phyloP scores from a whole-genome alignment of 768 basidiomycete species.

The Termitomyces heimii region DNA sequence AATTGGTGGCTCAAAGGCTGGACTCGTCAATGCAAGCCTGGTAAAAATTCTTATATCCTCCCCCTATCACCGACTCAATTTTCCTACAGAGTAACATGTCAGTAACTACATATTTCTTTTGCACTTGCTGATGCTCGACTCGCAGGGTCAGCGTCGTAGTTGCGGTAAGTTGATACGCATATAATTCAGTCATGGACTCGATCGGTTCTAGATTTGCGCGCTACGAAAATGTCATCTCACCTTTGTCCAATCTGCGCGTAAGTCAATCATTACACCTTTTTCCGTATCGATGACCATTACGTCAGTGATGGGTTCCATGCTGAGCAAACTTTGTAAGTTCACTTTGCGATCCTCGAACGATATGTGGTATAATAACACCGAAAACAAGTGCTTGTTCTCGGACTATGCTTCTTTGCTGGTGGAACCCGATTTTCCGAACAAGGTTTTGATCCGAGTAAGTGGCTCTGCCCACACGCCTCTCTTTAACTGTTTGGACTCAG shows the following conservation, averaged over 20 bases:
- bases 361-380: conserved; percentile 2
- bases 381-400: conserved; percentile 68
- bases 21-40: conserved; percentile 77
- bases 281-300: neutral
- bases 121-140: neutral
- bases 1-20: conserved; percentile 72
- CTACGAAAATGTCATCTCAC: conserved; percentile 75
- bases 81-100: conserved; percentile 57
- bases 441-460: conserved; percentile 64
- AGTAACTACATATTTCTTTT: conserved; percentile 21
- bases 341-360: neutral
- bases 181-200: neutral
- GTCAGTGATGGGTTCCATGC: conserved; percentile 74
- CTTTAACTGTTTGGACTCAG: neutral
- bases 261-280: conserved; percentile 15
- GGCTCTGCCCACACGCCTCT: neutral
- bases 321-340: conserved; percentile 63
- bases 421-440: conserved; percentile 74
- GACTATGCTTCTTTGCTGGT: conserved; percentile 83
- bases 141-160: conserved; percentile 60
- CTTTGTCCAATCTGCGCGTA: conserved; percentile 78
- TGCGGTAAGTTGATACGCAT: conserved; percentile 44
- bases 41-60: conserved; percentile 29
- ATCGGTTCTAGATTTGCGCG: conserved; percentile 57
- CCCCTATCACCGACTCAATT: neutral